These are phyloP conservation scores for Saccharomycopsis fermentans DNA, from an alignment of 805 yeast genomes.

Conservation along the genomic window DNA sequence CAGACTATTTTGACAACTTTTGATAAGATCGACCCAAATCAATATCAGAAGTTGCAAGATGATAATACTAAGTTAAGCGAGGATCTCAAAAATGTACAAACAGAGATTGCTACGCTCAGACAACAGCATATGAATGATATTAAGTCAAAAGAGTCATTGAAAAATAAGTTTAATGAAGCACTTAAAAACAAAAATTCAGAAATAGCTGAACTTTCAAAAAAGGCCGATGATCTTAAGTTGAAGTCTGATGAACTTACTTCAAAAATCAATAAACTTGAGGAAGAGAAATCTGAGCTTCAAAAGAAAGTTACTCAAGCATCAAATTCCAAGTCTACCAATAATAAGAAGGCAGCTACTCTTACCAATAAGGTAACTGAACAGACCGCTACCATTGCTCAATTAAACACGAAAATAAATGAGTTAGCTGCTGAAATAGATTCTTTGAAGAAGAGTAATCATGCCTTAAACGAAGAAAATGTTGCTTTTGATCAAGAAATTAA, in stretches of 20 bases:
- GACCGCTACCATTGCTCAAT: neutral
- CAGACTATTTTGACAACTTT: slow-evolving; percentile 37
- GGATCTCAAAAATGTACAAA: neutral
- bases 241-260: slow-evolving; percentile 20
- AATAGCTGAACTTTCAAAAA: slow-evolving; percentile 16
- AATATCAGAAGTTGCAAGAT: slow-evolving; percentile 29
- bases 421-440: slow-evolving; percentile 21
- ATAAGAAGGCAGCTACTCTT: slow-evolving; percentile 18
- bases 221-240: slow-evolving; percentile 17
- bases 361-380: slow-evolving; percentile 5
- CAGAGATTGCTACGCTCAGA: neutral
- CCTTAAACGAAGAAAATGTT: slow-evolving; percentile 27
- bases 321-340: slow-evolving; percentile 23
- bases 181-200: slow-evolving; percentile 17
- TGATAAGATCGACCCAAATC: slow-evolving; percentile 39
- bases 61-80: slow-evolving; percentile 22
- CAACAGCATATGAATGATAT: neutral
- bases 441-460: slow-evolving; percentile 28
- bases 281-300: slow-evolving; percentile 24
- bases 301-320: slow-evolving; percentile 21
- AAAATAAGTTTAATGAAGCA: slow-evolving; percentile 21
- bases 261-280: slow-evolving; percentile 19
- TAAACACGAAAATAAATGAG: slow-evolving; percentile 3
- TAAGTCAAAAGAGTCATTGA: slow-evolving; percentile 7
- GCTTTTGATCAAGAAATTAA: slow-evolving; percentile 8